Percentiles rank a stretch among this genome's conserved stretches.
phyloP scores from a whole-genome alignment of 352 stramenopile genomes.

The Phytophthora quininea region DNA sequence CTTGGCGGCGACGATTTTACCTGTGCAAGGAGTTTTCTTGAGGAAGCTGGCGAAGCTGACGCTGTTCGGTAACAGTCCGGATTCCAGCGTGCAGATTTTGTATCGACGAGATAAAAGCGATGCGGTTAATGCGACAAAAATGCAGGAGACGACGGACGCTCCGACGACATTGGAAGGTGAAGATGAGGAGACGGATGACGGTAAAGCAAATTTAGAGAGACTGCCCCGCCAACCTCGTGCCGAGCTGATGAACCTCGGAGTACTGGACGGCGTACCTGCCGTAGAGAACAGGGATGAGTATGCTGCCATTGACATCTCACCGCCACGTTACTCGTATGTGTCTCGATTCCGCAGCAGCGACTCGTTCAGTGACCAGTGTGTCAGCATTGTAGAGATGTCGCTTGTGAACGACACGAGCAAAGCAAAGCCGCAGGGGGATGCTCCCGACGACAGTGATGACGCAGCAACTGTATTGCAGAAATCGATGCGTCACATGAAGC shows the following conservation, averaged over 20 bases:
- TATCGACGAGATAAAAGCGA: slow-evolving; percentile 57
- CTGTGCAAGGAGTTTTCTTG: slow-evolving; percentile 85
- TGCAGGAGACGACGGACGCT: slow-evolving; percentile 16
- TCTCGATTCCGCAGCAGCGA: slow-evolving; percentile 82
- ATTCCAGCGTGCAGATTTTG: slow-evolving; percentile 78
- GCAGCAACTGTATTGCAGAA: slow-evolving; percentile 43
- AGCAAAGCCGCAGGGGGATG: slow-evolving; percentile 11
- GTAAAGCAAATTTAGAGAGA: slow-evolving; percentile 27
- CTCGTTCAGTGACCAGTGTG: slow-evolving; percentile 84
- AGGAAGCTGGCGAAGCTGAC: slow-evolving; percentile 73
- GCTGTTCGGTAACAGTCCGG: slow-evolving; percentile 84
- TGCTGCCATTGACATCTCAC: slow-evolving; percentile 75
- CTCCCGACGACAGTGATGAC: slow-evolving; percentile 40
- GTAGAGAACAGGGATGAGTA: slow-evolving; percentile 73
- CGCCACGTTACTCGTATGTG: slow-evolving; percentile 79
- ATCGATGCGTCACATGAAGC: slow-evolving; percentile 51
- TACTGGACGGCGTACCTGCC: slow-evolving; percentile 67
- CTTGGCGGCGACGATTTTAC: slow-evolving; percentile 78
- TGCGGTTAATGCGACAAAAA: slow-evolving; percentile 21
- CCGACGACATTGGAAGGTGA: slow-evolving; percentile 6
- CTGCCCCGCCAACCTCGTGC: slow-evolving; percentile 46
- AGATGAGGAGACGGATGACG: slow-evolving; percentile 34
- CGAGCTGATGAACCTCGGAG: slow-evolving; percentile 64
- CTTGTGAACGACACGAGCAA: slow-evolving; percentile 52
- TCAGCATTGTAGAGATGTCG: slow-evolving; percentile 82